These are phyloP conservation scores for Planoprotostelium fungivorum DNA, from an alignment of 78 protist species.

Conservation along the genomic window DNA sequence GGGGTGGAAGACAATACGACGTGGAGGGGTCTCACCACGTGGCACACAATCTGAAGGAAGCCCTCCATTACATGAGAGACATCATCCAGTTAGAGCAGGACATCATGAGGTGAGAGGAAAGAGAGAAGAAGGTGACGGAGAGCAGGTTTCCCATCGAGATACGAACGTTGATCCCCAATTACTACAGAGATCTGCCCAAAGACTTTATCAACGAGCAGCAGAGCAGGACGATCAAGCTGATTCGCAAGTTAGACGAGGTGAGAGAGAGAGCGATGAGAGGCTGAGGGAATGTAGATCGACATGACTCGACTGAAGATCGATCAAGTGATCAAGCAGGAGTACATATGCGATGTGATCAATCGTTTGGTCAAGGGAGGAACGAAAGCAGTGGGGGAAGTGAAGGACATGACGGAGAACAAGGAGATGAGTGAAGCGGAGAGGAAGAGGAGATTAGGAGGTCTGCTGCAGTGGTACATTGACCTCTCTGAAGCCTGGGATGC, in stretches of 20 bases:
- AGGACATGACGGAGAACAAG: neutral
- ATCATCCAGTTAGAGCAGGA: neutral
- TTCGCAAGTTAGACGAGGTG: neutral
- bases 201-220: neutral
- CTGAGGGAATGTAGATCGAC: neutral
- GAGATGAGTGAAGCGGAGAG: neutral
- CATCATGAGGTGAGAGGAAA: neutral
- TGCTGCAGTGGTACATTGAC: neutral
- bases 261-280: neutral
- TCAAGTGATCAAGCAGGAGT: neutral
- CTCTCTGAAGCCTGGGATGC: neutral
- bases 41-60: neutral
- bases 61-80: neutral
- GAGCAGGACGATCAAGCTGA: neutral
- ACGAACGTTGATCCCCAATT: neutral
- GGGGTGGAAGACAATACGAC: too few species aligned
- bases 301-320: neutral
- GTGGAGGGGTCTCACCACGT: too few species aligned
- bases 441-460: neutral
- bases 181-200: neutral
- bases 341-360: neutral
- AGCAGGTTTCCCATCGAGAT: neutral
- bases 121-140: neutral
- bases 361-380: neutral
- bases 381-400: neutral